These are phyloP conservation scores for Boehmeria nivea DNA, from an alignment of 306 rosid genomes.

Conservation along the genomic window DNA sequence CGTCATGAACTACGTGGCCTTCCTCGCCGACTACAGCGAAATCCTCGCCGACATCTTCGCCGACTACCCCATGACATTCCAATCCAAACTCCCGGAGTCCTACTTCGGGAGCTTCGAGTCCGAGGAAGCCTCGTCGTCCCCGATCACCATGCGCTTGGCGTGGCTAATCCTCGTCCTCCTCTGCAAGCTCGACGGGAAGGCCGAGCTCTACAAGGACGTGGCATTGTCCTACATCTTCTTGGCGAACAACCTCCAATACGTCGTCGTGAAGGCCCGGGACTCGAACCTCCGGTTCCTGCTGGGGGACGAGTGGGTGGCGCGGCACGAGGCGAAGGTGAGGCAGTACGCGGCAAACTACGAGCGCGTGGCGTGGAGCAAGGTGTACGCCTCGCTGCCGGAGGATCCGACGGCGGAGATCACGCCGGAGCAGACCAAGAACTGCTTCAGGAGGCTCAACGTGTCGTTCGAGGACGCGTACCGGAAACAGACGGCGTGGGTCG, in stretches of 20 bases:
- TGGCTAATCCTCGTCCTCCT: slow-evolving; percentile 73
- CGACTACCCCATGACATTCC: slow-evolving; percentile 42
- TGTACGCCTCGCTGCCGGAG: slow-evolving; percentile 41
- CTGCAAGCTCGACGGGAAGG: slow-evolving; percentile 76
- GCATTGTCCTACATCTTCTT: slow-evolving; percentile 76
- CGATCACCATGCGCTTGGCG: slow-evolving; percentile 40
- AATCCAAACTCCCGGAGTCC: slow-evolving; percentile 62
- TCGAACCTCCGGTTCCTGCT: slow-evolving; percentile 52
- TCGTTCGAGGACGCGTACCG: slow-evolving; percentile 46
- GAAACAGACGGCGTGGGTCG: slow-evolving; percentile 57
- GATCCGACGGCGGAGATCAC: slow-evolving; percentile 46
- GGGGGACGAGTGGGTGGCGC: slow-evolving; percentile 57
- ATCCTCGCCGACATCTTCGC: slow-evolving; percentile 43
- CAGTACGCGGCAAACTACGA: slow-evolving; percentile 65
- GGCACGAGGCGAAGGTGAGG: slow-evolving; percentile 60
- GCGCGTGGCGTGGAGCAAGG: slow-evolving; percentile 73
- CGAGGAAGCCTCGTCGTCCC: slow-evolving; percentile 23
- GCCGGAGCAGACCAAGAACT: slow-evolving; percentile 35
- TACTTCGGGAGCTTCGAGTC: slow-evolving; percentile 29
- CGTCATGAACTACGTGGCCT: slow-evolving; percentile 68
- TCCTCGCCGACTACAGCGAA: slow-evolving; percentile 58
- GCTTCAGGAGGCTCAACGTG: slow-evolving; percentile 32
- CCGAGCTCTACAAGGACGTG: slow-evolving; percentile 56
- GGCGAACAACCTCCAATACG: slow-evolving; percentile 88
- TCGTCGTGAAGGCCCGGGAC: slow-evolving; percentile 48